Evolutionary conservation across 139 green algal genomes (phyloP).

Genomic region (Auxenochlorella pyrenoidosa): DNA sequence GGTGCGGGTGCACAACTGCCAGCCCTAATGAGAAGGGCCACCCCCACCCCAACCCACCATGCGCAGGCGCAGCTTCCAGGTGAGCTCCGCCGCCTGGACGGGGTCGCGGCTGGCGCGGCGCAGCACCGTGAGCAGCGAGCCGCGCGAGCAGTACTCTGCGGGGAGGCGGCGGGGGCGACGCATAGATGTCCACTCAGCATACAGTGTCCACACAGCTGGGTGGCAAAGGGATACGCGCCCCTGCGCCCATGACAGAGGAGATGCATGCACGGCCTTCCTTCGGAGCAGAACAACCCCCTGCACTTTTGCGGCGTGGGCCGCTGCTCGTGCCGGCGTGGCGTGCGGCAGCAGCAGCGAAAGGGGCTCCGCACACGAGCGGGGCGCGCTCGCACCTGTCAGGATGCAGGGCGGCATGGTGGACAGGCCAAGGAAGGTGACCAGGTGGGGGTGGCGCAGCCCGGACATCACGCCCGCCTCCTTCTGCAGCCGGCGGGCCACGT

Average conservation of each 20-base stretch:
- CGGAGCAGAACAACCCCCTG: not conserved
- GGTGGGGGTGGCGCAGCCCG: slow-evolving; percentile 54
- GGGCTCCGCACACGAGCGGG: not conserved
- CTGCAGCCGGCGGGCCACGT: not conserved
- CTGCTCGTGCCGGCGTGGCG: no score
- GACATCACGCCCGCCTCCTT: slow-evolving; percentile 64
- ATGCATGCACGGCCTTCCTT: no score
- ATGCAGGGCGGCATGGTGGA: slow-evolving; percentile 13
- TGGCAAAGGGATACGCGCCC: no score
- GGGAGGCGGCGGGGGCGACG: not conserved
- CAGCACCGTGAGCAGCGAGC: not conserved
- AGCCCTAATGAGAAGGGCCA: not conserved
- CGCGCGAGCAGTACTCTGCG: not conserved
- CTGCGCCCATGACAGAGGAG: no score
- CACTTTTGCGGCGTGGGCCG: no score
- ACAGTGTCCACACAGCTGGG: no score
- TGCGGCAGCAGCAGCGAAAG: not conserved
- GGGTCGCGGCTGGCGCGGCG: not conserved
- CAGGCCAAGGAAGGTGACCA: slow-evolving; percentile 37
- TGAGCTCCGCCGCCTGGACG: not conserved
- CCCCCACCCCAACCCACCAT: not conserved
- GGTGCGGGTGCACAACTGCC: no score
- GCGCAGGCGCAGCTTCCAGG: not conserved
- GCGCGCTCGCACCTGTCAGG: not conserved
- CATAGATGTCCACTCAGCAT: no score